A percentile compares a stretch with the other conserved stretches of the same genome.
Evolutionary conservation across 495 filamentous ascomycete species (phyloP).

Genomic region (Trichoderma parareesei): DNA sequence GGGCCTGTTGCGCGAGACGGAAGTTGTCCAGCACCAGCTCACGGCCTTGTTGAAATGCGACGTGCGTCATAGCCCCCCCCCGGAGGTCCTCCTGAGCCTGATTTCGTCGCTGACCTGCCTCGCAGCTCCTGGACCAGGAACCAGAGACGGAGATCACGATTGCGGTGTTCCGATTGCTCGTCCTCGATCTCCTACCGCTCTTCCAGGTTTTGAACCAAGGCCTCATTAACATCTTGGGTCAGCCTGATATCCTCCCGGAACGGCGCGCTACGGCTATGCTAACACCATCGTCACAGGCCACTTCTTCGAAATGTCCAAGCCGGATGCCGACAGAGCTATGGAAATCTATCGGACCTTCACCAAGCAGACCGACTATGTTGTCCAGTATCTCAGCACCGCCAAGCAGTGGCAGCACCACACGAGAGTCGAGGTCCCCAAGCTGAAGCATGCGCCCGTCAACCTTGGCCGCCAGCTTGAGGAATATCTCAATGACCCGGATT

Average conservation of each 20-base stretch:
- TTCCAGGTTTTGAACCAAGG: slow-evolving; percentile 97
- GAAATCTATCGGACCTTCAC: slow-evolving; percentile 90
- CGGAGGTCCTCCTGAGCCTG: neutral
- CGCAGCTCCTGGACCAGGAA: slow-evolving; percentile 74
- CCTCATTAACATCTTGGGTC: slow-evolving; percentile 95
- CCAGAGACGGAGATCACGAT: slow-evolving; percentile 96
- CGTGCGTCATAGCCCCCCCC: slow-evolving; percentile 40
- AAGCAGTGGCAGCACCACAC: slow-evolving; percentile 87
- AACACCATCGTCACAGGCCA: slow-evolving; percentile 53
- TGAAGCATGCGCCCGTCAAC: slow-evolving; percentile 94
- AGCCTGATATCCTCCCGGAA: slow-evolving; percentile 15
- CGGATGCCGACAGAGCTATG: slow-evolving; percentile 86
- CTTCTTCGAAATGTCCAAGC: slow-evolving; percentile 96
- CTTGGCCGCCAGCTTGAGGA: slow-evolving; percentile 85
- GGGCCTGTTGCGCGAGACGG: slow-evolving; percentile 85
- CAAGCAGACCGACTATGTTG: slow-evolving; percentile 84
- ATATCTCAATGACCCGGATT: slow-evolving; percentile 91
- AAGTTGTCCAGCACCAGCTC: slow-evolving; percentile 85
- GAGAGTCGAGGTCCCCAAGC: slow-evolving; percentile 86
- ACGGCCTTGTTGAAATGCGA: slow-evolving; percentile 80
- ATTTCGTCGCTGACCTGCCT: slow-evolving; percentile 16
- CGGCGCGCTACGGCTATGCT: slow-evolving; percentile 1
- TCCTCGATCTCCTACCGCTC: slow-evolving; percentile 79
- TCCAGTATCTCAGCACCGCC: slow-evolving; percentile 80
- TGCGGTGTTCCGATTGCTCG: slow-evolving; percentile 88